Percentiles rank a stretch among this genome's conserved stretches.
These are phyloP conservation scores for Myxozyma nipponensis DNA, from an alignment of 805 yeast genomes.

Conservation along the genomic window DNA sequence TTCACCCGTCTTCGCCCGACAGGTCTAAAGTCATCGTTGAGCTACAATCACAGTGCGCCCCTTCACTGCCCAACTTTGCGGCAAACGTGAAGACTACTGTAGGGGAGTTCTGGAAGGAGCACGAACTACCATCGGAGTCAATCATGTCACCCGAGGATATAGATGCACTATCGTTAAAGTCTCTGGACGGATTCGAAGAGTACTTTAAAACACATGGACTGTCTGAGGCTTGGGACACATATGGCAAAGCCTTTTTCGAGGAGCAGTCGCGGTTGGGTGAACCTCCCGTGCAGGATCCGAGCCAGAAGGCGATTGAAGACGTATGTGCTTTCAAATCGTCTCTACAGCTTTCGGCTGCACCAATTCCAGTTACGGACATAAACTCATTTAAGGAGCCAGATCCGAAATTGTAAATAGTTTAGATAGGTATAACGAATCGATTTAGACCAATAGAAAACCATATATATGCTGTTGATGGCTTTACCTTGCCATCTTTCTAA, in stretches of 20 bases:
- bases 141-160: slow-evolving; percentile 1
- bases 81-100: slow-evolving; percentile 7
- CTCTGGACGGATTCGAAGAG: slow-evolving; percentile 6
- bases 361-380: slow-evolving; percentile 45
- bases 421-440: not conserved
- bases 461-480: not conserved
- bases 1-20: slow-evolving; percentile 40
- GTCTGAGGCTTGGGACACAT: slow-evolving; percentile 8
- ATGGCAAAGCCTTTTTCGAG: slow-evolving; percentile 11
- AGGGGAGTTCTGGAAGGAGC: slow-evolving; percentile 14
- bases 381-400: slow-evolving; percentile 14
- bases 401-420: slow-evolving; percentile 18
- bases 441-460: not conserved
- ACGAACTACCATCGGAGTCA: slow-evolving; percentile 15
- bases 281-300: slow-evolving; percentile 49
- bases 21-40: slow-evolving; percentile 54
- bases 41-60: slow-evolving; percentile 52
- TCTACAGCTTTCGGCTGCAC: slow-evolving; percentile 55
- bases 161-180: slow-evolving; percentile 4
- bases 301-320: slow-evolving; percentile 36
- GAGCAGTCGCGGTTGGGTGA: slow-evolving; percentile 29
- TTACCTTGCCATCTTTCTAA: not conserved
- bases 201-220: slow-evolving; percentile 5
- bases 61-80: slow-evolving; percentile 17
- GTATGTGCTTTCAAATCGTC: slow-evolving; percentile 55